Evolutionary conservation across 2,329 filamentous ascomycete genomes (phyloP), one percentile per base, ranked within the genome.

Genomic region (Xylaria multiplex): DNA sequence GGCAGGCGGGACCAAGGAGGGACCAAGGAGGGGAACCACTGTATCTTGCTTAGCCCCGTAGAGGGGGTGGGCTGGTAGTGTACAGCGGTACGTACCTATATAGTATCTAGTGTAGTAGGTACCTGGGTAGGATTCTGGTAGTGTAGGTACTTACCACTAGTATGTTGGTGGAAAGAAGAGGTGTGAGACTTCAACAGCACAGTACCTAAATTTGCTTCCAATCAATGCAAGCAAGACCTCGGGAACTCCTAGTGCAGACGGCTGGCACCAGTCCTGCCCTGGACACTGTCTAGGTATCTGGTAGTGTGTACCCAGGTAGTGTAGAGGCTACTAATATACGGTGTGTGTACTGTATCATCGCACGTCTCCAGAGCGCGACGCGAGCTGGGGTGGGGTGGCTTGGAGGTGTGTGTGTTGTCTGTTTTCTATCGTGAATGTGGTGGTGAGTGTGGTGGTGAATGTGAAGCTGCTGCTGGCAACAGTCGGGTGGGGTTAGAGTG

Each of bases 1-100:
- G 63, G 61, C 58, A 53, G 66, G 66, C 63, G 66, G 66, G 64
- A 32, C 64, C 48, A 65, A 65, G 61, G 64, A 62, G 66, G 66
- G 64, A 32, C 64, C 48, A 65, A 65, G 61, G 64, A 62, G 63
- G 64, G 64, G 66, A 63, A 64, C 54, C 63, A 52, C 62, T 61
- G 60, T 64, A 62, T 58, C 57, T 55, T 64, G 60, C 61, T 62
- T 65, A 58, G 64, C 60, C 66, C 64, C 53, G 54, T 62, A 64
- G 64, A 58, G 61, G 56, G 40, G 54, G 40, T 58, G 59, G 58
- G 37, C 37, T 59, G 50, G 19, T 53, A 45, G 42, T 27, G 27
- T 27, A 27, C 27, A 27, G 27, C 2, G 27, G 27, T 27, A 27
- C 27, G 27, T 27, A 27, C 27, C 27, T 27, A 60, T 43, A 64